Evolutionary conservation across 306 rosid species (phyloP), one percentile per base, ranked within the genome.

Genomic region (Herpetospermum pedunculosum): DNA sequence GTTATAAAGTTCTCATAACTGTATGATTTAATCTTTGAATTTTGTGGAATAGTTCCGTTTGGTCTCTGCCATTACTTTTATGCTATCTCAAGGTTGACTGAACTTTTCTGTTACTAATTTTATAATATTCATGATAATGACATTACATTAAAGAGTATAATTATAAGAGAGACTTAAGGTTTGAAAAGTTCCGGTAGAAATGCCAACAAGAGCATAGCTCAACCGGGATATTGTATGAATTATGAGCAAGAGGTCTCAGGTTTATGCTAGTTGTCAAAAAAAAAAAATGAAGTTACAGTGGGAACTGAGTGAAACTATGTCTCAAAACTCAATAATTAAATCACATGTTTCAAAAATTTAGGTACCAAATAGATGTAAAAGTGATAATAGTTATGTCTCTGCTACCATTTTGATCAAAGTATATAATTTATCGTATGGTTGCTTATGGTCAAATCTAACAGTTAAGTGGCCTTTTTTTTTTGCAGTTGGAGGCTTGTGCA

Each of bases 401-500:
- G 12, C 14, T 19, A 53, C 23, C 59, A 52, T 53, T 53, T 53
- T 23, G 15, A 21, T 53, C 59, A 23, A 54, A 54, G 32, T 54
- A 11, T 53, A 53, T 21, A 53, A 0, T 23, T 54, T 54, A 25
- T 54, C 16, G 11, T 54, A 54, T 54, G 32, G 30, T 54, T 21
- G 62, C 1, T 25, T 25, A 25, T 53, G 6, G 15, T 9, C 6
- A 25, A 54, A 28, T 21, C 2, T 52, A 8, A 21, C 30, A 14
- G 28, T 57, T 28, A 58, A 28, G 67, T 28, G 47, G 70, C 28
- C n/a, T 16, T 53, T 35, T 50, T 28, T 14, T 2, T 15, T 21
- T 19, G 15, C 83, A 92, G 98, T 80, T 92, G 89, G 96, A 89
- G 76, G 98, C 98, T 37, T 92, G 98, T 76, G 92, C 94, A 0